Evolutionary conservation across 73 alveolate species (phyloP).

Genomic region (Uronychia setigera): DNA sequence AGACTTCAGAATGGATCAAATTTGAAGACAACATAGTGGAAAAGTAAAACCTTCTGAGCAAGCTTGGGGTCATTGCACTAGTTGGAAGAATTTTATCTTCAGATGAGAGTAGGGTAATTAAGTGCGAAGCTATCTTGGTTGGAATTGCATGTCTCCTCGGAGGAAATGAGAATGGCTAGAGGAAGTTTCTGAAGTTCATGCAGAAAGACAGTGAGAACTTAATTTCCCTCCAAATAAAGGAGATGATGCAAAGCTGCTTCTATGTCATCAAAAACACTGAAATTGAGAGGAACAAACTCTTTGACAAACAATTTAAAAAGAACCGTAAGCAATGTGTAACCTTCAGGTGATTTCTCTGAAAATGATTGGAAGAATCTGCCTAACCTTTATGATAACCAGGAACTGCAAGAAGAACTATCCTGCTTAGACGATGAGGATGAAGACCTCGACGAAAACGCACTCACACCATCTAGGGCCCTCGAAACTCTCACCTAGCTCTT

Average conservation of each 20-base stretch:
- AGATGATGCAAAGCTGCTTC: constrained; percentile 20
- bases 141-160: constrained; percentile 69
- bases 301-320: constrained; percentile 4
- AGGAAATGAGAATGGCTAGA: constrained; percentile 52
- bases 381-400: not conserved
- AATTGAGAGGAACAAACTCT: constrained; percentile 18
- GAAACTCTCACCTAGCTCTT: constrained; percentile 3
- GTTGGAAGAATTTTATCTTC: constrained; percentile 20
- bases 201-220: constrained; percentile 49
- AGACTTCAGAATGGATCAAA: constrained; percentile 54
- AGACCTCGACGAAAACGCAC: constrained; percentile 22
- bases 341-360: too few species aligned
- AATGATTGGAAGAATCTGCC: too few species aligned
- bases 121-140: constrained; percentile 52
- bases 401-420: constrained; percentile 5
- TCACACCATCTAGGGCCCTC: constrained; percentile 33
- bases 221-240: constrained; percentile 27
- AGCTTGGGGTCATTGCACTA: constrained; percentile 35
- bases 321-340: too few species aligned
- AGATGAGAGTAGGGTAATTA: constrained; percentile 31
- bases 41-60: constrained; percentile 31
- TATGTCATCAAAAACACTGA: constrained; percentile 42
- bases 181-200: constrained; percentile 45
- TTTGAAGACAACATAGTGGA: constrained; percentile 31
- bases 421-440: constrained; percentile 6